These are phyloP conservation scores for Porcisia deanei DNA, from an alignment of 208 protist species.

Conservation along the genomic window DNA sequence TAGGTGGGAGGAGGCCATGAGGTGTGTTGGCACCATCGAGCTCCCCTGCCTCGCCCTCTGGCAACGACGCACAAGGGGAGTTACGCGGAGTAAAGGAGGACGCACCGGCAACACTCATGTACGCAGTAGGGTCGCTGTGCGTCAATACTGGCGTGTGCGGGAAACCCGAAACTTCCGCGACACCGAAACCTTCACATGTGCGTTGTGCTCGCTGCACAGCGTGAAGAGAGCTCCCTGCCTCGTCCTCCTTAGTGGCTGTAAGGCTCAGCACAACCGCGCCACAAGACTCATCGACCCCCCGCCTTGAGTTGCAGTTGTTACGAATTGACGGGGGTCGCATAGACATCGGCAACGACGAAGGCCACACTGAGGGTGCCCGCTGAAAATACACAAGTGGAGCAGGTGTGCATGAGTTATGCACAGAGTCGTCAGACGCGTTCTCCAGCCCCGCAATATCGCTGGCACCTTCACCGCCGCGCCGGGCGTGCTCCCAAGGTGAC, in stretches of 20 bases:
- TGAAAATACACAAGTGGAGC: conserved; percentile 26
- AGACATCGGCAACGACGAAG: background rate
- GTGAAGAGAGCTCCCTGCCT: background rate
- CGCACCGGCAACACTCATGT: background rate
- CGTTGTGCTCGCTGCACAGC: background rate
- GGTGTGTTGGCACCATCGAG: conserved; percentile 6
- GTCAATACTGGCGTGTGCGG: background rate
- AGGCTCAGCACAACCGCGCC: background rate
- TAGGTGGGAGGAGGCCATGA: background rate
- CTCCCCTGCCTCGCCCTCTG: background rate
- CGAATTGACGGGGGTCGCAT: background rate
- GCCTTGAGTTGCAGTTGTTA: background rate
- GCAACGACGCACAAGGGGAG: background rate
- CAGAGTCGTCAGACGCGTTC: background rate
- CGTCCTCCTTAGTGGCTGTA: background rate
- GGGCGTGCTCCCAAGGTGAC: background rate
- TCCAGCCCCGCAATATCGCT: background rate
- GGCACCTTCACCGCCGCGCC: background rate
- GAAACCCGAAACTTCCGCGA: background rate
- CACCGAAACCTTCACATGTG: background rate
- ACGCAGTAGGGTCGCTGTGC: background rate
- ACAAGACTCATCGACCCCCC: background rate
- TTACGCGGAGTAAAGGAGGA: conserved; percentile 1
- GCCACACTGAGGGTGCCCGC: conserved; percentile 20
- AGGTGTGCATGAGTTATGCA: background rate